Evolutionary conservation across 208 protist species (phyloP).

Genomic region (Leishmania guyanensis): DNA sequence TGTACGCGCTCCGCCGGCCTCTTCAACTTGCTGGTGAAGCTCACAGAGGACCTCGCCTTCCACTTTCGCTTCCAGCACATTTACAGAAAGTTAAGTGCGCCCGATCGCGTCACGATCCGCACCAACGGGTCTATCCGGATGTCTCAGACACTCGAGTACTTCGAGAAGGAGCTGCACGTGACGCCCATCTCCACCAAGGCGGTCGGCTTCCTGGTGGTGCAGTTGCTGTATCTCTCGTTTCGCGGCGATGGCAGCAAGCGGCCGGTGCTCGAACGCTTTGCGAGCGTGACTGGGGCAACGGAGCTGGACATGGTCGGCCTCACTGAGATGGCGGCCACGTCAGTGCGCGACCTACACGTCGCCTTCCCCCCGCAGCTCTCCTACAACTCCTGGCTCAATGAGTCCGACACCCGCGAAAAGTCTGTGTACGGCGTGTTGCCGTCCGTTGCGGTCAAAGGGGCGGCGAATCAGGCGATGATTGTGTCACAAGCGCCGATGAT

Average conservation of each 20-base stretch:
- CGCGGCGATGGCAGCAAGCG: conserved; percentile 43
- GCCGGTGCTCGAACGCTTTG: conserved; percentile 72
- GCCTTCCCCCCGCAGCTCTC: conserved; percentile 90
- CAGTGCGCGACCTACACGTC: conserved; percentile 79
- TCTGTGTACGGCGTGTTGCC: conserved; percentile 91
- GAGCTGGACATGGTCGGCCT: conserved; percentile 77
- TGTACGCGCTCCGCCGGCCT: conserved; percentile 77
- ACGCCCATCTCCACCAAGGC: conserved; percentile 67
- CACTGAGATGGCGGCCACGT: conserved; percentile 59
- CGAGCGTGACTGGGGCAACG: conserved; percentile 48
- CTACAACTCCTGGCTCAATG: conserved; percentile 89
- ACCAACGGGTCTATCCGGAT: conserved; percentile 65
- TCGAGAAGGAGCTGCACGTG: conserved; percentile 77
- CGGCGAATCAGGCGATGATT: conserved; percentile 91
- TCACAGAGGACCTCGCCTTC: conserved; percentile 86
- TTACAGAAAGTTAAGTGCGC: conserved; percentile 63
- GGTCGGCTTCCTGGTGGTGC: conserved; percentile 79
- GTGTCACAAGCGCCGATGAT: conserved; percentile 92
- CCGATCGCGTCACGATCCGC: conserved; percentile 78
- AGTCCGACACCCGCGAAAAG: conserved; percentile 90
- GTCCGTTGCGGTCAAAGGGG: conserved; percentile 85
- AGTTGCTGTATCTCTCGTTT: conserved; percentile 77
- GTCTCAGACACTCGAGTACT: conserved; percentile 86
- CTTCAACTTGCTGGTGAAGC: conserved; percentile 65
- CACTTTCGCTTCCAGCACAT: conserved; percentile 83